Conservation (phyloP, 2,329 filamentous ascomycete species). For the Aspergillus sp. region DNA sequence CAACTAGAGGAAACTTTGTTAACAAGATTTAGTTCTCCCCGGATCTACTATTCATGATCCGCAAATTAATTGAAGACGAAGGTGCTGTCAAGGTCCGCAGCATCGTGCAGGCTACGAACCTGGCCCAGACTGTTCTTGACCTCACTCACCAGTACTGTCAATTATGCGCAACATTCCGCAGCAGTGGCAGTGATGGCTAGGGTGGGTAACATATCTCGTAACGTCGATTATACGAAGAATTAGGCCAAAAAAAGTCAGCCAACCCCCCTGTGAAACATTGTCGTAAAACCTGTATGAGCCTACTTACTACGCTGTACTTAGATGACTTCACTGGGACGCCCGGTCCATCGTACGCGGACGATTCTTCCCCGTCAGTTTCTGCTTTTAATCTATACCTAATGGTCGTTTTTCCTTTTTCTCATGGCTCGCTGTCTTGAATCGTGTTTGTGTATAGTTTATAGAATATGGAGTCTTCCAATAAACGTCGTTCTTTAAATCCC, state of each 20-base stretch:
- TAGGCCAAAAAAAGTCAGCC: background rate
- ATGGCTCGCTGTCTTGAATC: background rate
- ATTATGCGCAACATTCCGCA: constrained; percentile 90
- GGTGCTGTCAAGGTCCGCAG: constrained; percentile 95
- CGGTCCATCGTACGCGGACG: background rate
- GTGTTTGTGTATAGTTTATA: background rate
- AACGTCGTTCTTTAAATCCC: background rate
- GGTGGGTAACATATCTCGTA: background rate
- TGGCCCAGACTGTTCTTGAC: constrained; percentile 90
- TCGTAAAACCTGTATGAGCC: background rate
- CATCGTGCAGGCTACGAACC: constrained; percentile 92
- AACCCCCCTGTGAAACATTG: background rate
- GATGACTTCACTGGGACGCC: background rate
- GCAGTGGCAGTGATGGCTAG: constrained; percentile 85
- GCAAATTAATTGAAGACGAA: constrained; percentile 94
- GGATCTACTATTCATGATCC: constrained; percentile 80
- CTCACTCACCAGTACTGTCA: constrained; percentile 95
- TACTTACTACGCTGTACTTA: background rate
- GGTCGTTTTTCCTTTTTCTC: background rate
- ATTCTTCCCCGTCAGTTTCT: background rate
- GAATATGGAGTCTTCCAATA: background rate
- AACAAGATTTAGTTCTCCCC: constrained; percentile 70
- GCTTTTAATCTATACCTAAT: background rate
- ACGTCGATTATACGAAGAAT: background rate
- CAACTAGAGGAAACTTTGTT: background rate